Evolutionary conservation across 2,329 filamentous ascomycete species (phyloP).

Genomic region (Camillea tinctor): DNA sequence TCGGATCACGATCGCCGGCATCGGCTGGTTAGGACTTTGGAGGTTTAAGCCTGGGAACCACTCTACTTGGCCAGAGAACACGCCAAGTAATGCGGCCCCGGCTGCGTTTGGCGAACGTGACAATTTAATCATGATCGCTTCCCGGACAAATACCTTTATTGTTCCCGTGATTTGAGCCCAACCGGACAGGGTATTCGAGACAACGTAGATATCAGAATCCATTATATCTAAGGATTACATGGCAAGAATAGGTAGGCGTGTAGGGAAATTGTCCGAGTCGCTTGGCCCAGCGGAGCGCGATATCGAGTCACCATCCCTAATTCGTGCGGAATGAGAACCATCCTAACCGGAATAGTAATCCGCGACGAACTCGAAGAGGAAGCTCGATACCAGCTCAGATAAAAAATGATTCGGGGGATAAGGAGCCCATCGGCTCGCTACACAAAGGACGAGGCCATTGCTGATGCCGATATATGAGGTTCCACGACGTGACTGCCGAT

Average conservation of each 20-base stretch:
- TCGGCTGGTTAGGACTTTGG: not conserved
- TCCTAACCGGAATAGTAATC: conserved; percentile 21
- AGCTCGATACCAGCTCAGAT: conserved; percentile 12
- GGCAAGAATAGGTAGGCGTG: not conserved
- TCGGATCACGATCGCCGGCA: not conserved
- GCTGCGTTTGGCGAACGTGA: not conserved
- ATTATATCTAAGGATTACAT: not conserved
- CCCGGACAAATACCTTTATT: not conserved
- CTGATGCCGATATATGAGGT: not conserved
- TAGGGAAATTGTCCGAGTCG: not conserved
- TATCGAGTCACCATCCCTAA: conserved; percentile 11
- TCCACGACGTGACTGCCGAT: conserved; percentile 15
- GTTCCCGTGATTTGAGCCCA: not conserved
- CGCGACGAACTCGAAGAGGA: conserved; percentile 21
- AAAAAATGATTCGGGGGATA: not conserved
- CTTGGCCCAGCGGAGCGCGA: conserved; percentile 8
- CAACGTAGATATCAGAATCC: not conserved
- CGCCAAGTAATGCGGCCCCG: not conserved
- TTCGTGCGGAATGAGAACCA: conserved; percentile 4
- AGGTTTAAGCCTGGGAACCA: not conserved
- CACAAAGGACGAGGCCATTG: not conserved
- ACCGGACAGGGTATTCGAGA: not conserved
- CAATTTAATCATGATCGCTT: not conserved
- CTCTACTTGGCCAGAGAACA: not conserved
- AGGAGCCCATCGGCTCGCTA: not conserved